phyloP scores from a whole-genome alignment of 1,139 yeast species.

The Pichia sp. region DNA sequence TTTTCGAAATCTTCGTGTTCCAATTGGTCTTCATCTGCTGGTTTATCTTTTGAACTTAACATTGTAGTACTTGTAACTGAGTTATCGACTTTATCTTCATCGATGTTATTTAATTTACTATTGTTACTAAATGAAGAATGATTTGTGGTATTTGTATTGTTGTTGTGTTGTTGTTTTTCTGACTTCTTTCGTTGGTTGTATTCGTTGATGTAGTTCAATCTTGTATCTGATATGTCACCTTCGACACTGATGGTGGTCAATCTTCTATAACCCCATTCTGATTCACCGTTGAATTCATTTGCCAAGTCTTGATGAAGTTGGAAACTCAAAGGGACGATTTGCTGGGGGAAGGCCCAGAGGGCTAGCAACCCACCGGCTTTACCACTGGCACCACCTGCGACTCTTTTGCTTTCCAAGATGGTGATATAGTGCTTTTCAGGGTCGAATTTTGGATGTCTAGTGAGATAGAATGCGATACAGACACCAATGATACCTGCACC shows the following conservation, averaged over 20 bases:
- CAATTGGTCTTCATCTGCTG: not conserved
- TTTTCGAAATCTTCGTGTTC: constrained; percentile 1
- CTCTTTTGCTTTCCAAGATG: constrained; percentile 84
- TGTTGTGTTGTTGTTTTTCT: constrained; percentile 1
- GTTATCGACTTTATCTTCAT: constrained; percentile 11
- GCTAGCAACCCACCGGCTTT: constrained; percentile 97
- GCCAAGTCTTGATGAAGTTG: constrained; percentile 82
- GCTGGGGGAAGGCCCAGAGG: constrained; percentile 96
- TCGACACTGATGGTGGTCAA: constrained; percentile 85
- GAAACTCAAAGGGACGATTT: constrained; percentile 87
- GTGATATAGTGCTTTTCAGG: constrained; percentile 75
- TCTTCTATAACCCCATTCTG: constrained; percentile 91
- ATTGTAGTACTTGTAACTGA: not conserved
- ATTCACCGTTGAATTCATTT: constrained; percentile 72
- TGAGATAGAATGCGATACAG: constrained; percentile 87
- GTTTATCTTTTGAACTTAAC: constrained; percentile 13
- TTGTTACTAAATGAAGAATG: constrained; percentile 3
- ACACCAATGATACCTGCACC: constrained; percentile 98
- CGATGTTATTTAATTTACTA: constrained; percentile 10
- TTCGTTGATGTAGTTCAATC: constrained; percentile 11
- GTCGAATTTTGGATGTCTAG: constrained; percentile 79
- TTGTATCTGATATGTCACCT: constrained; percentile 56
- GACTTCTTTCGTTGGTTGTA: constrained; percentile 3
- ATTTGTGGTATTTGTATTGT: no score
- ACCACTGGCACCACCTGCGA: constrained; percentile 98